Conservation (phyloP, 169 alveolate species). For the Eimeria brunetti region DNA sequence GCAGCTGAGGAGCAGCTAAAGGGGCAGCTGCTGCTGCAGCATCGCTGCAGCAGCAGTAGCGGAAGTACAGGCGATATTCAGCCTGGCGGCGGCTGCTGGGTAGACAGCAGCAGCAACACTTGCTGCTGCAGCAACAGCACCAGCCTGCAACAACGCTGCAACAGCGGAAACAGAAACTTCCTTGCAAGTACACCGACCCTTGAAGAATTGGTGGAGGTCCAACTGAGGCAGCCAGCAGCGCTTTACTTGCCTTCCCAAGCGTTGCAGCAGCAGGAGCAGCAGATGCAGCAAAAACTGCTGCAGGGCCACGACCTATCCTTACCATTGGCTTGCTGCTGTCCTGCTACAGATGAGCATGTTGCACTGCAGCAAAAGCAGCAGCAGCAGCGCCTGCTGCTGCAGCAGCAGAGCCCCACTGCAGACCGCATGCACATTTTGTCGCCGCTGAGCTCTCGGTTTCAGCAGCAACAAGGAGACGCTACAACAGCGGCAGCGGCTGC, state of each 20-base stretch:
- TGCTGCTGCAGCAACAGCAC: neutral
- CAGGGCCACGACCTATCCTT: neutral
- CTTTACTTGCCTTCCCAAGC: constrained; percentile 1
- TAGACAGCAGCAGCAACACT: neutral
- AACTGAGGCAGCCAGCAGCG: constrained; percentile 38
- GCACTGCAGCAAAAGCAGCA: constrained; percentile 52
- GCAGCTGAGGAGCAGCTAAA: constrained; percentile 27
- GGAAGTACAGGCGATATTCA: neutral
- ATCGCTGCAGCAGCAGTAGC: constrained; percentile 17
- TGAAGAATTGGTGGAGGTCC: neutral
- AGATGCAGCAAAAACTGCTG: constrained; percentile 1
- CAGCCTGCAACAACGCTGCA: neutral
- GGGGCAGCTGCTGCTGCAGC: constrained; percentile 45
- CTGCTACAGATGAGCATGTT: neutral
- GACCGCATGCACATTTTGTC: constrained; percentile 9
- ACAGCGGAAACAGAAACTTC: constrained; percentile 20
- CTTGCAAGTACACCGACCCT: neutral
- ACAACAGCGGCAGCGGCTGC: constrained; percentile 54
- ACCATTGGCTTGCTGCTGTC: constrained; percentile 38
- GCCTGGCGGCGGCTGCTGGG: neutral
- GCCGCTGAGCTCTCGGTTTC: neutral
- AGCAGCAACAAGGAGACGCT: constrained; percentile 40
- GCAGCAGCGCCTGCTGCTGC: constrained; percentile 24
- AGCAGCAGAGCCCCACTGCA: constrained; percentile 31
- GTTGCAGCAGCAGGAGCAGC: constrained; percentile 14